Percentiles rank a stretch among this genome's conserved stretches.
phyloP scores from a whole-genome alignment of 169 alveolate species.

The Sarcocystis neurona region DNA sequence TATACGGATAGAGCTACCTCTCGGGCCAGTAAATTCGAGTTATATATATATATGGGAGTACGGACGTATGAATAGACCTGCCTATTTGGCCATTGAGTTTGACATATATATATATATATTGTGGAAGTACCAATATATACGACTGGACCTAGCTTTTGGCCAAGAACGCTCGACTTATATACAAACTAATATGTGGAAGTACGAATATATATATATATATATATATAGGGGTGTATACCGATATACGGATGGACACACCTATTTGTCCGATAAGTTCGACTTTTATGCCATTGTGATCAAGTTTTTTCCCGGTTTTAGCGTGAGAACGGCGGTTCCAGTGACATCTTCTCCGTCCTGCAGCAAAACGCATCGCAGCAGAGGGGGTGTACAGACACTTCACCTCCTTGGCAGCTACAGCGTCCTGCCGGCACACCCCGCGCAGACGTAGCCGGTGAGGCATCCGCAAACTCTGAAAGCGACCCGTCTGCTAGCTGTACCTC shows the following conservation, averaged over 20 bases:
- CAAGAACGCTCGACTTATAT: neutral
- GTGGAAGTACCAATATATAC: too few species aligned
- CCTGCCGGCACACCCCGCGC: neutral
- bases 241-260: constrained; percentile 70
- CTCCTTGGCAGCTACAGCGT: neutral
- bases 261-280: constrained; percentile 97
- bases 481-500: too few species aligned
- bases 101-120: too few species aligned
- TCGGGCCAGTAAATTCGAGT: too few species aligned
- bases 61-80: too few species aligned
- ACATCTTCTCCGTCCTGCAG: constrained; percentile 88
- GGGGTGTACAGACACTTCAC: neutral
- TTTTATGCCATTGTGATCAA: constrained; percentile 98
- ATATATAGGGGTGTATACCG: neutral
- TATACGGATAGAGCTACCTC: too few species aligned
- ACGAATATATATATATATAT: neutral
- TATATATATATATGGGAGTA: too few species aligned
- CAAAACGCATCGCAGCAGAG: too few species aligned
- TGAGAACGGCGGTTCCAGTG: constrained; percentile 89
- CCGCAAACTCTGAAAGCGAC: neutral
- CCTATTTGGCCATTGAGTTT: too few species aligned
- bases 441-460: neutral
- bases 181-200: neutral
- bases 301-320: constrained; percentile 89
- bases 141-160: too few species aligned